A percentile compares a stretch with the other conserved stretches of the same genome.
phyloP scores from a whole-genome alignment of 106 monocot genomes.

The Dendrobium catenatum region DNA sequence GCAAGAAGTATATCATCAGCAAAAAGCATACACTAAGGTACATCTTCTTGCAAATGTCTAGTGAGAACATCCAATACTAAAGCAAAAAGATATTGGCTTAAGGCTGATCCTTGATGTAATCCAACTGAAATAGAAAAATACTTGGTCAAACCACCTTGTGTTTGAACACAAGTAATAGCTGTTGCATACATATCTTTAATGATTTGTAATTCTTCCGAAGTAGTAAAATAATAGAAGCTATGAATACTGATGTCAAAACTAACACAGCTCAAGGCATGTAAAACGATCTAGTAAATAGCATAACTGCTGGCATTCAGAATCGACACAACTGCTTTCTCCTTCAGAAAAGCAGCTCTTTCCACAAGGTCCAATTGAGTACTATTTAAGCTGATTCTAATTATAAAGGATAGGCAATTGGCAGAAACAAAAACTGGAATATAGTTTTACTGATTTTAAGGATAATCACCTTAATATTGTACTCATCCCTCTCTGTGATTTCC shows the following conservation, averaged over 20 bases:
- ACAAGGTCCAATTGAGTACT: not conserved
- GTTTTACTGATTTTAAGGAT: not conserved
- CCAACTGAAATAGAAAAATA: too few relatives aligned
- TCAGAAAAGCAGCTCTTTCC: too few relatives aligned
- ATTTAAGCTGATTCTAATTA: not conserved
- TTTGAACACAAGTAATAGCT: too few relatives aligned
- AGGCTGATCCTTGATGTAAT: too few relatives aligned
- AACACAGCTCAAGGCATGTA: not conserved
- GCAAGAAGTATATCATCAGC: too few relatives aligned
- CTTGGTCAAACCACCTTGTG: too few relatives aligned
- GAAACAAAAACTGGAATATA: not conserved
- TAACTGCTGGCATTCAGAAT: not conserved
- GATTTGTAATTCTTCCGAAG: not conserved
- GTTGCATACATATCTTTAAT: too few relatives aligned
- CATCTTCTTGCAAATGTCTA: too few relatives aligned
- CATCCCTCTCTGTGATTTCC: slow-evolving; percentile 89
- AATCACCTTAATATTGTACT: slow-evolving; percentile 85
- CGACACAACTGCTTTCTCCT: too few relatives aligned
- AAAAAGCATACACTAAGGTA: too few relatives aligned
- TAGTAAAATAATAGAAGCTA: not conserved
- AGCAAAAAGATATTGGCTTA: too few relatives aligned
- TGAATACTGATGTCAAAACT: not conserved
- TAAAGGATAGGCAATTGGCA: not conserved
- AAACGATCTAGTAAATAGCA: not conserved
- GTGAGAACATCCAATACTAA: too few relatives aligned